These are phyloP conservation scores for Thermochaetoides thermophila DNA, from an alignment of 495 filamentous ascomycete species.

Conservation along the genomic window DNA sequence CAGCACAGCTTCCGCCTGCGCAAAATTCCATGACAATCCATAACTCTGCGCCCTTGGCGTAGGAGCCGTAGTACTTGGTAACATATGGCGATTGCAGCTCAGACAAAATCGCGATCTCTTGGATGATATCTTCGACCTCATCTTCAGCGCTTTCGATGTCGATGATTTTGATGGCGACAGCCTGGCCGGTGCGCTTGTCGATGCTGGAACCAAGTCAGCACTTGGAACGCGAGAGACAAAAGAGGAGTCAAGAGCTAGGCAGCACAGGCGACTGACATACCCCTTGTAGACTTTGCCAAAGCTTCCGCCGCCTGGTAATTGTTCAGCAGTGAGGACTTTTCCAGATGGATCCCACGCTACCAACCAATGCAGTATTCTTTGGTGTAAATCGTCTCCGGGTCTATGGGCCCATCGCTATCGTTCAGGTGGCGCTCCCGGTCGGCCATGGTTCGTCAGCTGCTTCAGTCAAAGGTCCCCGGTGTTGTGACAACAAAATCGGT, in stretches of 20 bases:
- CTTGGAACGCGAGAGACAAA: too few relatives aligned
- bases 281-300: conserved; percentile 96
- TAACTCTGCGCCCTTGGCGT: conserved; percentile 82
- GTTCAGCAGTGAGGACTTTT: conserved; percentile 2
- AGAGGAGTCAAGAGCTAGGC: neutral
- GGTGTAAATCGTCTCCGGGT: conserved; percentile 80
- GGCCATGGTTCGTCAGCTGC: conserved; percentile 25
- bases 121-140: conserved; percentile 97
- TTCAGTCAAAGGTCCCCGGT: too few relatives aligned
- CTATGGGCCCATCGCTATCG: conserved; percentile 35
- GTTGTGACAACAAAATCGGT: too few relatives aligned
- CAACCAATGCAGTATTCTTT: conserved; percentile 88
- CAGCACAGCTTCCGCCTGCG: conserved; percentile 81
- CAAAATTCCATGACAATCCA: conserved; percentile 99
- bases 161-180: conserved; percentile 91
- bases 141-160: conserved; percentile 98
- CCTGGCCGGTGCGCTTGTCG: conserved; percentile 68
- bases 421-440: conserved; percentile 26
- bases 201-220: conserved; percentile 41
- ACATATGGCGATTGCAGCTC: conserved; percentile 89
- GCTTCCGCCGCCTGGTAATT: conserved; percentile 54
- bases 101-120: conserved; percentile 91
- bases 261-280: conserved; percentile 30
- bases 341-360: conserved; percentile 7
- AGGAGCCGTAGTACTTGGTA: conserved; percentile 93